Conservation (phyloP, 306 rosid species). For the Alnus rubra region DNA sequence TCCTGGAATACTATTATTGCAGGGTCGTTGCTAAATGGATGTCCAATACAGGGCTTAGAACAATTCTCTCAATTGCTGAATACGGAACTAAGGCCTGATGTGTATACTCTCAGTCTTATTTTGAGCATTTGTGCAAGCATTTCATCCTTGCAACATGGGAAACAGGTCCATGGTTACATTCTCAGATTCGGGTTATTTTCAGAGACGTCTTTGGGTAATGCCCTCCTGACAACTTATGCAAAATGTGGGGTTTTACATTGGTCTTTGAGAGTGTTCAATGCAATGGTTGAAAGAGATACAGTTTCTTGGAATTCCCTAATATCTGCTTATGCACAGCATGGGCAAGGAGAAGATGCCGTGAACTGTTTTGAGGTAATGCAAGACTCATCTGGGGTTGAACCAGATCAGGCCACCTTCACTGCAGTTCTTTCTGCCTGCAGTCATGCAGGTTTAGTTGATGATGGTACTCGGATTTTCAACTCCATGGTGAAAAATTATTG, state of each 20-base stretch:
- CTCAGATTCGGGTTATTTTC: constrained; percentile 42
- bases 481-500: constrained; percentile 53
- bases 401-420: constrained; percentile 73
- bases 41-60: constrained; percentile 50
- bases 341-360: constrained; percentile 71
- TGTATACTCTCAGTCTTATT: constrained; percentile 56
- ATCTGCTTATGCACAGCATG: constrained; percentile 78
- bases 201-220: constrained; percentile 54
- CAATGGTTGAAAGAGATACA: constrained; percentile 60
- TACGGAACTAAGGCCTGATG: constrained; percentile 58
- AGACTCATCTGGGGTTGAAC: constrained; percentile 42
- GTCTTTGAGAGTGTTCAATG: constrained; percentile 59
- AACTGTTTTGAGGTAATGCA: constrained; percentile 61
- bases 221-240: constrained; percentile 68
- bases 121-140: constrained; percentile 68
- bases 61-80: constrained; percentile 46
- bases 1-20: constrained; percentile 75
- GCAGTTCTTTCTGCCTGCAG: constrained; percentile 82
- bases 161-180: constrained; percentile 69
- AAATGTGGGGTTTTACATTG: constrained; percentile 65
- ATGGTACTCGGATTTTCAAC: constrained; percentile 55
- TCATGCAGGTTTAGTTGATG: constrained; percentile 69
- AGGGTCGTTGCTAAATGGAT: constrained; percentile 60
- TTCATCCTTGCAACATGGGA: constrained; percentile 60
- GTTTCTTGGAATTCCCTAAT: constrained; percentile 79